A percentile compares a stretch with the other conserved stretches of the same genome.
phyloP scores from a whole-genome alignment of 2,329 filamentous ascomycete genomes.

The Stachybotrys elegans region DNA sequence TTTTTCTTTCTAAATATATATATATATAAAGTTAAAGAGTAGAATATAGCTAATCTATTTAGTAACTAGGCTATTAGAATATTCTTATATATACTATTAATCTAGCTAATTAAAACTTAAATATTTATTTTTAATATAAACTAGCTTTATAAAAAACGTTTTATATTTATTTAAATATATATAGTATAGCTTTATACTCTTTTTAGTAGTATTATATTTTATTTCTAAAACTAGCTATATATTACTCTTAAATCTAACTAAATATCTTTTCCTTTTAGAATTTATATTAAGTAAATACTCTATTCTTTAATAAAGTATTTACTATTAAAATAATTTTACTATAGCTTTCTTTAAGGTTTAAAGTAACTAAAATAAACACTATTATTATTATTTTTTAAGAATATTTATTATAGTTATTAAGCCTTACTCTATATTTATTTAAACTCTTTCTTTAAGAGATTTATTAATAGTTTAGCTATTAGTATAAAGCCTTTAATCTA shows the following conservation, averaged over 20 bases:
- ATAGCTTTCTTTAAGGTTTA: neutral
- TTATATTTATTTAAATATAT: neutral
- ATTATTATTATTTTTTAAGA: neutral
- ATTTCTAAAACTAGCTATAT: neutral
- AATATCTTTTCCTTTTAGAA: neutral
- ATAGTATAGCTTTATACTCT: neutral
- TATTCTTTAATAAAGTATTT: neutral
- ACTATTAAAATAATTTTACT: neutral
- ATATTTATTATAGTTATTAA: neutral
- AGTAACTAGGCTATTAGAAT: neutral
- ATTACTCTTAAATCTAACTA: neutral
- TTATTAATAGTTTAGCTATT: neutral
- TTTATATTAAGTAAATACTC: neutral
- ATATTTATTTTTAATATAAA: neutral
- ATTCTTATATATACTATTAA: neutral
- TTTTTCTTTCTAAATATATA: neutral
- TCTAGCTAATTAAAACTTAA: neutral
- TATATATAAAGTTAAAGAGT: neutral
- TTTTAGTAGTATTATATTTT: neutral
- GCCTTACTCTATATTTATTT: neutral
- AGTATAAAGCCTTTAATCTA: neutral
- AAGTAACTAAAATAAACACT: neutral
- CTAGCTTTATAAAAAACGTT: neutral
- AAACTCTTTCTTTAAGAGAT: neutral
- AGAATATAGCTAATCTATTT: neutral